These are phyloP conservation scores for Yamadazyma triangularis DNA, from an alignment of 1,139 yeast species.

Conservation along the genomic window DNA sequence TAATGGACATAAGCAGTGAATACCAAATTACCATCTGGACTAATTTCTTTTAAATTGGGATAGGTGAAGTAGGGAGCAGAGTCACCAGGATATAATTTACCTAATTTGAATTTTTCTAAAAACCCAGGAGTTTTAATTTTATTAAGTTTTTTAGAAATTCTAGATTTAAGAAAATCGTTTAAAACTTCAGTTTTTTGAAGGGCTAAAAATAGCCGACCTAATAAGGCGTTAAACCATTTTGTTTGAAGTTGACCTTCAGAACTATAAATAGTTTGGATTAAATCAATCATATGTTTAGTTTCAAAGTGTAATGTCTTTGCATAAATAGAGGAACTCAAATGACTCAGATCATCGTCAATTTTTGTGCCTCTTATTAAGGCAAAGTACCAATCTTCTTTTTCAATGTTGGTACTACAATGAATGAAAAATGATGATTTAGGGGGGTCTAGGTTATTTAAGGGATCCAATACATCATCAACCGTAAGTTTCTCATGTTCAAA, in stretches of 20 bases:
- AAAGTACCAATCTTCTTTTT: slow-evolving; percentile 92
- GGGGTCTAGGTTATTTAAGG: slow-evolving; percentile 25
- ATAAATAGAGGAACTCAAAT: slow-evolving; percentile 33
- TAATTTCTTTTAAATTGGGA: slow-evolving; percentile 64
- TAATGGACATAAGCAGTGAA: slow-evolving; percentile 62
- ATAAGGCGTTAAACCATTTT: slow-evolving; percentile 83
- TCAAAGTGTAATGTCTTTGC: slow-evolving; percentile 74
- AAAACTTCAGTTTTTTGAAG: slow-evolving; percentile 67
- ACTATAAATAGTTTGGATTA: slow-evolving; percentile 74
- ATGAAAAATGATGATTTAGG: slow-evolving; percentile 62
- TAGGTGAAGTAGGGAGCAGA: slow-evolving; percentile 77
- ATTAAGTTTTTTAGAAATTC: slow-evolving; percentile 65
- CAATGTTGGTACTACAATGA: slow-evolving; percentile 71
- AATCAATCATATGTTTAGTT: slow-evolving; percentile 64
- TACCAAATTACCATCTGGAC: slow-evolving; percentile 78
- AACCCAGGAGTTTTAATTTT: slow-evolving; percentile 85
- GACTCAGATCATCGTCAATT: slow-evolving; percentile 13
- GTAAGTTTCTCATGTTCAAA: slow-evolving; percentile 15
- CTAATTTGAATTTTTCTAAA: slow-evolving; percentile 74
- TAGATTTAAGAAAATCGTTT: slow-evolving; percentile 51
- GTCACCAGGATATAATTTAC: slow-evolving; percentile 68
- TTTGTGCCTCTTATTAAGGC: slow-evolving; percentile 75
- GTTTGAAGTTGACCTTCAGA: slow-evolving; percentile 80
- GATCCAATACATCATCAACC: slow-evolving; percentile 18
- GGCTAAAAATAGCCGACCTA: slow-evolving; percentile 77